Conservation (phyloP, 2,329 filamentous ascomycete genomes). For the Paecilomyces sp. region DNA sequence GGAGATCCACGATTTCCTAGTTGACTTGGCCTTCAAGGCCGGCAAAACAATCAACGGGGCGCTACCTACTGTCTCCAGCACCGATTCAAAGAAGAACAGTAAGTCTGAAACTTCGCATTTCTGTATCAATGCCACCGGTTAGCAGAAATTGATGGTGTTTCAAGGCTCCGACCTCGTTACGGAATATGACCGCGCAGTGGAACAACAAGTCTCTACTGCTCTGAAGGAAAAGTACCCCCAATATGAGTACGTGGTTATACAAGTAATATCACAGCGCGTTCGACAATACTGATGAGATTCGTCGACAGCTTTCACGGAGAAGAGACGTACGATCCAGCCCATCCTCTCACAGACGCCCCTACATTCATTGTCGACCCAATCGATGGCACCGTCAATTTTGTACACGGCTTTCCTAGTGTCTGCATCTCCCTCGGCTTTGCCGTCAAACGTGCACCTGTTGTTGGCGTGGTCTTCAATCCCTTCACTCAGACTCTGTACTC, state of each 20-base stretch:
- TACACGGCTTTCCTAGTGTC: conserved; percentile 54
- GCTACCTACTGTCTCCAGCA: conserved; percentile 27
- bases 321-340: conserved; percentile 53
- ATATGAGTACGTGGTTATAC: conserved; percentile 35
- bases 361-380: conserved; percentile 60
- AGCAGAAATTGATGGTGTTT: neutral
- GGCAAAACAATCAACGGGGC: conserved; percentile 37
- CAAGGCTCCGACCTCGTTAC: conserved; percentile 56
- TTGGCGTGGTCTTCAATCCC: conserved; percentile 57
- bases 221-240: conserved; percentile 47
- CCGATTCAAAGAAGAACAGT: conserved; percentile 43
- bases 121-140: neutral
- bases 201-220: conserved; percentile 48
- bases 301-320: conserved; percentile 46
- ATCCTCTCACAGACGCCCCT: conserved; percentile 44
- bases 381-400: conserved; percentile 59
- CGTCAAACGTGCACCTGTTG: conserved; percentile 41
- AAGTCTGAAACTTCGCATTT: conserved; percentile 5
- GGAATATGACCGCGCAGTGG: conserved; percentile 56
- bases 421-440: conserved; percentile 54
- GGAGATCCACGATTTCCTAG: conserved; percentile 37
- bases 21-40: conserved; percentile 33
- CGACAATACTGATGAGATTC: neutral
- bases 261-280: neutral
- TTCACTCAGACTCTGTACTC: conserved; percentile 50